These are phyloP conservation scores for Canariomyces notabilis DNA, from an alignment of 2,329 filamentous ascomycete genomes.

Conservation along the genomic window DNA sequence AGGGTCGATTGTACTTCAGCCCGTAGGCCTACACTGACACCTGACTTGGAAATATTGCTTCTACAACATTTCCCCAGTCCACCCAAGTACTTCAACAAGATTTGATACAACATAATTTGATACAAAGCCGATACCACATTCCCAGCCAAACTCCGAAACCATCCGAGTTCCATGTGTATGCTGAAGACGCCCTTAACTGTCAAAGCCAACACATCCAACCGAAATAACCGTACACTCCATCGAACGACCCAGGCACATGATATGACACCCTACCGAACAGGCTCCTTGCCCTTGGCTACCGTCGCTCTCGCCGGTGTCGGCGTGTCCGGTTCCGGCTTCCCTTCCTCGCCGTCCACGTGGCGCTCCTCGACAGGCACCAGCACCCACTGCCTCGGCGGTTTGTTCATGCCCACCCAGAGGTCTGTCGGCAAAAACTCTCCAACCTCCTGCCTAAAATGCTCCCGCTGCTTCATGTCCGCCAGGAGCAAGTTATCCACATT, in stretches of 20 bases:
- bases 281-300: slow-evolving; percentile 2
- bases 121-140: too few relatives aligned
- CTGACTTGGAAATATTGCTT: too few relatives aligned
- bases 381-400: slow-evolving; percentile 50
- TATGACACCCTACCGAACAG: slow-evolving; percentile 1
- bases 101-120: too few relatives aligned
- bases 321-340: slow-evolving; percentile 11
- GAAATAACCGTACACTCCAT: too few relatives aligned
- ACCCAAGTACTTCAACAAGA: too few relatives aligned
- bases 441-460: slow-evolving; percentile 74
- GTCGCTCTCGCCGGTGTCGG: slow-evolving; percentile 10
- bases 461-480: slow-evolving; percentile 66
- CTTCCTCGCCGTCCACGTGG: neutral
- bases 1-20: too few relatives aligned
- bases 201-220: neutral
- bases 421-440: slow-evolving; percentile 84
- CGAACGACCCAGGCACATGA: neutral
- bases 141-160: neutral
- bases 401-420: slow-evolving; percentile 73
- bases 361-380: slow-evolving; percentile 37
- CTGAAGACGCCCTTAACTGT: too few relatives aligned
- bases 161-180: too few relatives aligned
- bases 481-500: slow-evolving; percentile 71
- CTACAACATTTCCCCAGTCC: too few relatives aligned
- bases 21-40: too few relatives aligned